Base-by-base conservation (phyloP, 805 yeast species). In the Kluyveromyces siamensis region DNA sequence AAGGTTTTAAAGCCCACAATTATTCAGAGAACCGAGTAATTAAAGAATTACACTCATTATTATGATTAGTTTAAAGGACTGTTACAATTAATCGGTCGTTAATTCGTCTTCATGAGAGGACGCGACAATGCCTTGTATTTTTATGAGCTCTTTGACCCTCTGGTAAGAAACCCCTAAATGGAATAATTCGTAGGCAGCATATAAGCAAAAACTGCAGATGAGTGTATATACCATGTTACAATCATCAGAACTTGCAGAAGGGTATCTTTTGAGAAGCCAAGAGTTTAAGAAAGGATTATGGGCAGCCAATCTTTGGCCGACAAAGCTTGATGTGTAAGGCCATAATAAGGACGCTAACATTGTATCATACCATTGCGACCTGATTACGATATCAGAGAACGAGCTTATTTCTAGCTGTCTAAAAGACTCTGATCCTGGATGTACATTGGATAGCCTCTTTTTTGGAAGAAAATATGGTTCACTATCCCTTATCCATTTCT, bases 201-300 rank as follows among this genome's bases (percentile, higher is more conserved):
- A 60, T 1, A 54, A 47, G 2, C 53, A 11, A 9, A 59, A 60
- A 42, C 59, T 58, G n/a, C 66, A 63, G 1, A 55, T 14, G 33
- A 64, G 49, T 43, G 54, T 61, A 37, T 54, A 59, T n/a, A 53
- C 43, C 61, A 60, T 56, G 17, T 44, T 50, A 16, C 52, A 44
- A 37, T 60, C 61, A 45, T 60, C 51, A 2, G 60, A 59, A 1
- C 33, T 30, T 7, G 45, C 45, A 13, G 38, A 43, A 17, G 45
- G 39, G n/a, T 43, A 43, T 33, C 39, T 43, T 5, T 33, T 33
- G 14, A 43, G 16, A 17, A 43, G 6, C 27, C n/a, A 14, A 25
- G 39, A 17, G 27, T 43, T 43, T 17, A 43, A 11, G 8, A 8
- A 3, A 16, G 45, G 45, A n/a, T 17, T 33, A n/a, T 10, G 13